These are phyloP conservation scores for Flaveria robusta DNA, from an alignment of 129 eudicot genomes.

Conservation along the genomic window DNA sequence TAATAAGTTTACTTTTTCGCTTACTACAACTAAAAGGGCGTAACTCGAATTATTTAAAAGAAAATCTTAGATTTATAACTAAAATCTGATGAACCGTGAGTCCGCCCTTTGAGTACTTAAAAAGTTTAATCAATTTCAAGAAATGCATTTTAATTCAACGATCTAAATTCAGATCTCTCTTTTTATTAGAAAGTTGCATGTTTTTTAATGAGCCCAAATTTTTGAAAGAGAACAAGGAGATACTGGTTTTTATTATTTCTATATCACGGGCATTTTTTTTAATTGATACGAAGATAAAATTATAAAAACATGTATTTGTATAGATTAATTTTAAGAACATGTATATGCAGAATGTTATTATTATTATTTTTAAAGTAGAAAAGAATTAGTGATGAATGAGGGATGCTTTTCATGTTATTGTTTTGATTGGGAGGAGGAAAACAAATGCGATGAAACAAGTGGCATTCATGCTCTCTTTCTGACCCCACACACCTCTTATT, in stretches of 20 bases:
- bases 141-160: neutral
- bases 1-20: neutral
- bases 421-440: conserved; percentile 37
- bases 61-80: too few relatives aligned
- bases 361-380: neutral
- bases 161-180: neutral
- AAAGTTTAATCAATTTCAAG: neutral
- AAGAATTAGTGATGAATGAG: neutral
- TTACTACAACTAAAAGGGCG: neutral
- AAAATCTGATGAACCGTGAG: too few relatives aligned
- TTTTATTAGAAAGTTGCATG: neutral
- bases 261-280: neutral
- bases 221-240: neutral
- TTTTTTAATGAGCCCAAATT: neutral
- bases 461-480: conserved; percentile 47
- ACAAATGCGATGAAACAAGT: conserved; percentile 45
- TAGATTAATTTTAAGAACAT: neutral
- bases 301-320: neutral
- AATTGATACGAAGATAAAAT: neutral
- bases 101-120: too few relatives aligned
- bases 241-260: neutral
- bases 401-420: conserved; percentile 9
- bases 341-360: neutral
- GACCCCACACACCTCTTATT: conserved; percentile 40
- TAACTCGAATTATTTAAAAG: too few relatives aligned